Base-by-base conservation (phyloP, 2,329 filamentous ascomycete genomes). In the Epichloe aotearoae region DNA sequence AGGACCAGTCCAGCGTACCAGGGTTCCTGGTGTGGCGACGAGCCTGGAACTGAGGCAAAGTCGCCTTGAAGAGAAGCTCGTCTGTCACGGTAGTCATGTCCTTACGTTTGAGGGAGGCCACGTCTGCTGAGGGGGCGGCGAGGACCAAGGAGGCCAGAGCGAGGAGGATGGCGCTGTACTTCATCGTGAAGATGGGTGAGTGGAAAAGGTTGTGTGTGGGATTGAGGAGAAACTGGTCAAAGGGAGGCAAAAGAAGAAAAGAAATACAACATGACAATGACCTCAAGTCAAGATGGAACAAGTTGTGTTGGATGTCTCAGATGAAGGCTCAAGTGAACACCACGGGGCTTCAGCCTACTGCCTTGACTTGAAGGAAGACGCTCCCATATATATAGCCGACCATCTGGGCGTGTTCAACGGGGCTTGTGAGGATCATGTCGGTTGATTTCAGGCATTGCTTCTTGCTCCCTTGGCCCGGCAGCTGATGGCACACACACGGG, bases 41-140 rank as follows among this genome's bases (percentile, higher is more conserved):
- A 1, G 57, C 41, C 3, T 65, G 63, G 57, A 79, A 80, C 0
- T 61, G 42, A 0, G 63, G 55, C 3, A 79, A 68, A 0, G 66
- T 61, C 41, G 67, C 58, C 45, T 52, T 58, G 64, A 75, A 79
- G 49, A 77, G 62, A 23, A 75, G 66, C 34, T 66, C 53, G 53
- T 79, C 75, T 1, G 73, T 76, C 15, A 68, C 59, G 7, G 62
- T 47, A 17, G 52, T 56, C 36, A 52, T 46, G 30, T 52, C 60
- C 48, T 64, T 59, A 20, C 59, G 62, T 33, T 52, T 54, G 3
- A 26, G 26, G 7, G 26, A 26, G 14, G 47, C 38, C 5, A 26
- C 54, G 23, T 34, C 26, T 17, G 47, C 36, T 0, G 26, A 30
- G 26, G 63, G 61, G 0, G 60, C 43, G 30, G 62, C 62, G 19